These are phyloP conservation scores for Nicotiana attenuata DNA, from an alignment of 257 asterid genomes.

Conservation along the genomic window DNA sequence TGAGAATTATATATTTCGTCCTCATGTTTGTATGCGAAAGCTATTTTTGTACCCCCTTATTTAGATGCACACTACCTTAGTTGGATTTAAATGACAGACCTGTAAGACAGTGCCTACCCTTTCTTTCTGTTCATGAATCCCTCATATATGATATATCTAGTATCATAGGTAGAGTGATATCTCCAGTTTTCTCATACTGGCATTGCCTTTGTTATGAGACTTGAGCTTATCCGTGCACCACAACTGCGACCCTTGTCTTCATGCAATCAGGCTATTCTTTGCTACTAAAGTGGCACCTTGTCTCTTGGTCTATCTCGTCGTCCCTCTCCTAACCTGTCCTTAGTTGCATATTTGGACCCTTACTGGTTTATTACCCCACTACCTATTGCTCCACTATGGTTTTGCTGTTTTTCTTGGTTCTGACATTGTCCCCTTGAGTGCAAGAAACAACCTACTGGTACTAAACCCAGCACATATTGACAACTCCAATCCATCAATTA, in stretches of 20 bases:
- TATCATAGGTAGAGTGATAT: neutral
- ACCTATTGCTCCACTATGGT: neutral
- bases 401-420: too few species aligned
- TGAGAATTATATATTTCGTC: neutral
- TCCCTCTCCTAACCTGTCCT: neutral
- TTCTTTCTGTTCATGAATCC: neutral
- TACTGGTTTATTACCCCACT: neutral
- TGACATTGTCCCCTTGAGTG: neutral
- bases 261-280: neutral
- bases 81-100: neutral
- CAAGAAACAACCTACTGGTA: neutral
- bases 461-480: neutral
- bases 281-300: neutral
- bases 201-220: neutral
- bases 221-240: neutral
- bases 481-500: neutral
- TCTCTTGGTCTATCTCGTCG: neutral
- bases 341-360: neutral
- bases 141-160: neutral
- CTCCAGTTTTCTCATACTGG: neutral
- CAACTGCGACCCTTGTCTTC: too few species aligned
- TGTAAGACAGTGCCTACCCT: neutral
- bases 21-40: neutral
- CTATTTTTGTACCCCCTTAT: neutral
- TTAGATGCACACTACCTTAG: neutral